Conservation (phyloP, 805 yeast species). For the Wickerhamiella sergipiensis region DNA sequence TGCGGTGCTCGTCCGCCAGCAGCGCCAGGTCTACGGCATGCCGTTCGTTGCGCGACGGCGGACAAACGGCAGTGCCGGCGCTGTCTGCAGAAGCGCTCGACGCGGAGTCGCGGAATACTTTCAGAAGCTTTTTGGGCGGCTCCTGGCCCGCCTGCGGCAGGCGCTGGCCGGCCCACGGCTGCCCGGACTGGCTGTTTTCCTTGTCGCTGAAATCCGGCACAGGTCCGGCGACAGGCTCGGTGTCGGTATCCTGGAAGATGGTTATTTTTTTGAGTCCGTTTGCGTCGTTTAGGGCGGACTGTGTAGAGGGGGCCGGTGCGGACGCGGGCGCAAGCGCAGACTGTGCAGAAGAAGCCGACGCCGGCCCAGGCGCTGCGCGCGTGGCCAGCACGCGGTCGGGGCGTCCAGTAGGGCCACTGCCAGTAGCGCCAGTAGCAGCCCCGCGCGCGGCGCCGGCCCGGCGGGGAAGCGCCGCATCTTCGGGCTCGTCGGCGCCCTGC, state of each 20-base stretch:
- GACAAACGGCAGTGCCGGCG: neutral
- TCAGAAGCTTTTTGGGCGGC: neutral
- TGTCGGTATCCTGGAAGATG: neutral
- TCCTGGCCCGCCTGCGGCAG: constrained; percentile 7
- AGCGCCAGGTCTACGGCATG: neutral
- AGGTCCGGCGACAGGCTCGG: neutral
- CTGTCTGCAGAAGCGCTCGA: constrained; percentile 4
- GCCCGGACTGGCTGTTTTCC: constrained; percentile 46
- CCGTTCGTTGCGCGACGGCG: constrained; percentile 2
- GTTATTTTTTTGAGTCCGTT: neutral
- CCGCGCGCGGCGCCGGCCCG: too few relatives aligned
- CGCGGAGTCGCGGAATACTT: neutral
- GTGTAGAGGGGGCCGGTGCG: too few relatives aligned
- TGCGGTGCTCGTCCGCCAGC: neutral
- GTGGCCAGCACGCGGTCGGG: too few relatives aligned
- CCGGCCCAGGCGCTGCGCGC: too few relatives aligned
- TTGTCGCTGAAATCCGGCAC: constrained; percentile 25
- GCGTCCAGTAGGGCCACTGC: too few relatives aligned
- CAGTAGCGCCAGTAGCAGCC: too few relatives aligned
- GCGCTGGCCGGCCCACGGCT: constrained; percentile 51
- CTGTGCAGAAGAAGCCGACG: neutral
- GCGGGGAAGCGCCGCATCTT: neutral
- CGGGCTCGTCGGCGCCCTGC: neutral
- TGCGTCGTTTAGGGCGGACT: too few relatives aligned
- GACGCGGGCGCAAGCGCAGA: too few relatives aligned